Conservation (phyloP, 106 monocot species). For the Amphibolis antarctica region DNA sequence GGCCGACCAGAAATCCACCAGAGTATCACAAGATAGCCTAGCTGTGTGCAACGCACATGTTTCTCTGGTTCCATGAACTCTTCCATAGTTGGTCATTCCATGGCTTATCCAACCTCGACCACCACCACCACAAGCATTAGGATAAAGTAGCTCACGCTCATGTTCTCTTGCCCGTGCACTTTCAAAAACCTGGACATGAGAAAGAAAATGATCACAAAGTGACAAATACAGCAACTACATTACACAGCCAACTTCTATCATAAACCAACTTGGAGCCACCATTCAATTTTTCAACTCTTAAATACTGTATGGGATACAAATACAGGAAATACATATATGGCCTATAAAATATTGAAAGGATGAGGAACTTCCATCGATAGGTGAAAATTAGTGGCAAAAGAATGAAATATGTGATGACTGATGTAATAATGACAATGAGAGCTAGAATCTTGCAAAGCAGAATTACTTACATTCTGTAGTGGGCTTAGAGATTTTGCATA, state of each 20-base stretch:
- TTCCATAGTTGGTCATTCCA: constrained; percentile 62
- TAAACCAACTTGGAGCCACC: no score
- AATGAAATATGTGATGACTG: background rate
- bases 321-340: no score
- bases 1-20: constrained; percentile 81
- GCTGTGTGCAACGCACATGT: constrained; percentile 95
- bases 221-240: background rate
- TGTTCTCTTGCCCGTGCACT: constrained; percentile 76
- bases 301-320: no score
- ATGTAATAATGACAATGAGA: background rate
- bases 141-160: constrained; percentile 84
- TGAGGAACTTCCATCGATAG: background rate
- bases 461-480: constrained; percentile 64
- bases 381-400: constrained; percentile 4
- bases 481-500: constrained; percentile 41
- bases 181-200: constrained; percentile 60
- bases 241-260: background rate
- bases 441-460: background rate
- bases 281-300: no score
- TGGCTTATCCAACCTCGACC: constrained; percentile 98
- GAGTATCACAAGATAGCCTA: constrained; percentile 80
- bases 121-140: constrained; percentile 97
- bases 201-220: background rate
- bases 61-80: constrained; percentile 77
- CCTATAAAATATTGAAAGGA: no score